Conservation (phyloP, 1,284 basidiomycete genomes). For the Golubevia pallescens region DNA sequence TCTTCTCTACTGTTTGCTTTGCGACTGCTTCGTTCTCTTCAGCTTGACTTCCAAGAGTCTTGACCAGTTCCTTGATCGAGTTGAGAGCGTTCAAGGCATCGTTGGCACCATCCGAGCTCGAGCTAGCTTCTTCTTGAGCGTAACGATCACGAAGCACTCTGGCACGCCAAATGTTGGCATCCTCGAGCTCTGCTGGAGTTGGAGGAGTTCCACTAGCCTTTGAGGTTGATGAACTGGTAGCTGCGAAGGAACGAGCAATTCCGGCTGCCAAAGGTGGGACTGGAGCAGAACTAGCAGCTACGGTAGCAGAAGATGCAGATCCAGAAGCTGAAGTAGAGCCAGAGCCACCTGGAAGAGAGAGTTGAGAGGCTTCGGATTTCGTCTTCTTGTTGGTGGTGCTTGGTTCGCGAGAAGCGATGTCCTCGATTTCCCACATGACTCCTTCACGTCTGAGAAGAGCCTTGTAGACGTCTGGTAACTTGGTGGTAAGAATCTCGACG, state of each 20-base stretch:
- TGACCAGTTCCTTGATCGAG: conserved; percentile 36
- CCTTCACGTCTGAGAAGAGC: conserved; percentile 50
- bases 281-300: background rate
- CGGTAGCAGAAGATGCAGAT: conserved; percentile 1
- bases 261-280: background rate
- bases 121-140: conserved; percentile 18
- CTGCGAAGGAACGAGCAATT: conserved; percentile 1
- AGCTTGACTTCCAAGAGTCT: conserved; percentile 4
- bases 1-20: conserved; percentile 19
- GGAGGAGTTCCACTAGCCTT: background rate
- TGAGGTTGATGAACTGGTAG: background rate
- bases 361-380: background rate
- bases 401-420: conserved; percentile 34
- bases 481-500: conserved; percentile 53
- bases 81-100: conserved; percentile 42
- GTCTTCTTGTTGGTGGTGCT: conserved; percentile 3
- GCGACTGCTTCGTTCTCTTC: conserved; percentile 12
- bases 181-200: conserved; percentile 23
- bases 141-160: conserved; percentile 43
- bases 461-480: conserved; percentile 47
- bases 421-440: conserved; percentile 56
- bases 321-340: background rate
- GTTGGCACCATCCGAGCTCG: conserved; percentile 32
- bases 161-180: conserved; percentile 49
- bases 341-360: conserved; percentile 6